Conservation (phyloP, 2,329 filamentous ascomycete genomes). For the Aspergillus pseudoglaucus region DNA sequence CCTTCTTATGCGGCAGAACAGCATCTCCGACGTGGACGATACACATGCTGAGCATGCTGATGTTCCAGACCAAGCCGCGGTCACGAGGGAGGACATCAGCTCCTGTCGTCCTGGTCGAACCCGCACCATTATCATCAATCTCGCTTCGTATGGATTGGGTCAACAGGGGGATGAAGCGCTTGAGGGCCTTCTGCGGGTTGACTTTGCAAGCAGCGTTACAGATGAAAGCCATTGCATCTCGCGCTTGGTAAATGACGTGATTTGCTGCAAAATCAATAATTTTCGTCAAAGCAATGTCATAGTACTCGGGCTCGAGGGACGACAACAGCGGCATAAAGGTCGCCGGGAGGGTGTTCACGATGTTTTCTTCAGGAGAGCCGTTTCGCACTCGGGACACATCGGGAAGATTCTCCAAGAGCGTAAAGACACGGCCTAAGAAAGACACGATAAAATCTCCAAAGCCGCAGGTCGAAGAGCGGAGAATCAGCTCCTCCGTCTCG, state of each 20-base stretch:
- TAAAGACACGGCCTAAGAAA: constrained; percentile 90
- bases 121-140: constrained; percentile 93
- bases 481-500: constrained; percentile 76
- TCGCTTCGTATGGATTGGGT: constrained; percentile 89
- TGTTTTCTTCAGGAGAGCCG: constrained; percentile 90
- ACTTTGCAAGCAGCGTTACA: constrained; percentile 95
- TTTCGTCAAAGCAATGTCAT: constrained; percentile 86
- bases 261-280: constrained; percentile 84
- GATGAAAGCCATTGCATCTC: constrained; percentile 98
- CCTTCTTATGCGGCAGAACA: constrained; percentile 79
- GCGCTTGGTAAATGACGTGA: constrained; percentile 92
- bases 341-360: constrained; percentile 90
- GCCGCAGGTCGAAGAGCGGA: constrained; percentile 88
- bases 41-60: constrained; percentile 96
- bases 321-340: constrained; percentile 86
- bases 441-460: constrained; percentile 89
- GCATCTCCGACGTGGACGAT: constrained; percentile 91
- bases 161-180: constrained; percentile 82
- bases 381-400: constrained; percentile 82
- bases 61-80: constrained; percentile 88
- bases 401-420: constrained; percentile 86
- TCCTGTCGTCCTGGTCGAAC: constrained; percentile 87
- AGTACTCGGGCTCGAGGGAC: constrained; percentile 84
- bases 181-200: constrained; percentile 86
- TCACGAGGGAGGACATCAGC: constrained; percentile 90